Conservation (phyloP, 345 rosid species). For the Linum lewisii region DNA sequence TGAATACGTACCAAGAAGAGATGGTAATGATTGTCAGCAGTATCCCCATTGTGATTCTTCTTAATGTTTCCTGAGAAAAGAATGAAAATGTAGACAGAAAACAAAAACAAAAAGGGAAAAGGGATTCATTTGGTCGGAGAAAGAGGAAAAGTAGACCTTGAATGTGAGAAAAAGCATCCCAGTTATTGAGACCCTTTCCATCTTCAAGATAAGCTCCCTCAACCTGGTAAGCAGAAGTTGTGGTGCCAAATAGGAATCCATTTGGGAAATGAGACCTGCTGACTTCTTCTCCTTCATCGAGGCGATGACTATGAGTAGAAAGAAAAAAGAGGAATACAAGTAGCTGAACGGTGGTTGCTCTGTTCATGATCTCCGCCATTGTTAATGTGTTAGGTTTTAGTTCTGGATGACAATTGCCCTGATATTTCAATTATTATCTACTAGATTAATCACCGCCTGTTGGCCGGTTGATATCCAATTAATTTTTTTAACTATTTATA, state of each 20-base stretch:
- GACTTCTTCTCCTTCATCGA: not conserved
- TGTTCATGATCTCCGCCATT: too few relatives aligned
- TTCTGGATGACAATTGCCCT: too few relatives aligned
- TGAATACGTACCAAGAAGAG: slow-evolving; percentile 13
- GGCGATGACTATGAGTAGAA: too few relatives aligned
- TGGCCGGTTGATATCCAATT: too few relatives aligned
- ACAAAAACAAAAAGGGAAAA: not conserved
- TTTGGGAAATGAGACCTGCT: slow-evolving; percentile 18
- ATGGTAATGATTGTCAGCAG: slow-evolving; percentile 29
- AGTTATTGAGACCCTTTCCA: slow-evolving; percentile 41
- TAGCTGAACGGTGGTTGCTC: too few relatives aligned
- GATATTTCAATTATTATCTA: too few relatives aligned
- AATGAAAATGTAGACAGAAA: not conserved
- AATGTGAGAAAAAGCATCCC: slow-evolving; percentile 41
- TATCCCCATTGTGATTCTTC: slow-evolving; percentile 18
- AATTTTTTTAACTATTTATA: too few relatives aligned
- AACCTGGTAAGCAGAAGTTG: slow-evolving; percentile 23
- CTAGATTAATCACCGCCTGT: too few relatives aligned
- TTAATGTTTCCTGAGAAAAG: slow-evolving; percentile 11
- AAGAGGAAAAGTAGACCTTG: slow-evolving; percentile 21
- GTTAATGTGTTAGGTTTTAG: too few relatives aligned
- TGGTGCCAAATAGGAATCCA: slow-evolving; percentile 20
- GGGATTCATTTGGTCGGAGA: too few relatives aligned
- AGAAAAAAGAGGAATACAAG: too few relatives aligned
- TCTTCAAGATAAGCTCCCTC: slow-evolving; percentile 46